Conservation (phyloP, 371 early-diverging fungal genomes). For the Sanchytrium tribonematis region DNA sequence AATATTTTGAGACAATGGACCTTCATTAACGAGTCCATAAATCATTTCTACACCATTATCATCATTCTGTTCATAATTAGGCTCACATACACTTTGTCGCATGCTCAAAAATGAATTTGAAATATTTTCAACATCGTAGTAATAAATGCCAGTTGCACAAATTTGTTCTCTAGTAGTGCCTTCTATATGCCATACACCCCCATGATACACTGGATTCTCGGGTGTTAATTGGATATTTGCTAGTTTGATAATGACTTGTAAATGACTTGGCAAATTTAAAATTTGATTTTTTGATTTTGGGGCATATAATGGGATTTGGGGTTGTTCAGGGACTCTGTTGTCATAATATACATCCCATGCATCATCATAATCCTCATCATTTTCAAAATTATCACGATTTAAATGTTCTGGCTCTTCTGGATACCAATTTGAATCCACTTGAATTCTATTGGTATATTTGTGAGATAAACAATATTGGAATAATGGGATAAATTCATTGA, state of each 20-base stretch:
- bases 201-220: constrained; percentile 21
- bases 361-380: constrained; percentile 7
- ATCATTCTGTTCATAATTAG: too few relatives aligned
- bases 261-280: constrained; percentile 10
- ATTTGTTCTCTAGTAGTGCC: constrained; percentile 31
- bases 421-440: constrained; percentile 2
- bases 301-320: background rate
- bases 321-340: constrained; percentile 4
- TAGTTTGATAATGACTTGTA: constrained; percentile 36
- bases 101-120: constrained; percentile 16
- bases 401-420: constrained; percentile 5
- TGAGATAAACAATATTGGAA: constrained; percentile 12
- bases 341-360: constrained; percentile 5
- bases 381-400: constrained; percentile 6
- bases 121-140: constrained; percentile 27
- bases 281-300: constrained; percentile 2
- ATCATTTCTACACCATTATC: too few relatives aligned
- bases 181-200: constrained; percentile 32
- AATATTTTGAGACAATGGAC: constrained; percentile 9
- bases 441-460: constrained; percentile 3
- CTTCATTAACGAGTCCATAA: constrained; percentile 3
- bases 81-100: constrained; percentile 9
- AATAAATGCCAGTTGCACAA: constrained; percentile 25
- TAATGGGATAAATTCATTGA: constrained; percentile 15
- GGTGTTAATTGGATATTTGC: constrained; percentile 26